phyloP scores from a whole-genome alignment of 2,329 filamentous ascomycete species.

The Claviceps sorghi region DNA sequence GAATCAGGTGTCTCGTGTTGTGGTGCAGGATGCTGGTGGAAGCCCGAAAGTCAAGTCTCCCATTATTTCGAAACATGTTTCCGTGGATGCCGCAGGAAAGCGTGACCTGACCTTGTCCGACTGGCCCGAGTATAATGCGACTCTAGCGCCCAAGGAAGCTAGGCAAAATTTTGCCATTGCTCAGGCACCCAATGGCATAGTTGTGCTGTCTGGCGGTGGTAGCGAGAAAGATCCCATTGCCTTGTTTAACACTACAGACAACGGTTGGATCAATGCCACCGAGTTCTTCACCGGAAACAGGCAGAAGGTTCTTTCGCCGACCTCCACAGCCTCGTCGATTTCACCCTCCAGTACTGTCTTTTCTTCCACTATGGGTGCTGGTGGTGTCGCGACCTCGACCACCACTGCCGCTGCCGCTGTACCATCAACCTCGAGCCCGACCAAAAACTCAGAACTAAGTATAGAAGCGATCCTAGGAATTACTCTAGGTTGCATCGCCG shows the following conservation, averaged over 20 bases:
- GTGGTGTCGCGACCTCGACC: constrained; percentile 9
- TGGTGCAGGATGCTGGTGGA: constrained; percentile 49
- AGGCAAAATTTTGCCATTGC: constrained; percentile 61
- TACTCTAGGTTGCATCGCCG: constrained; percentile 68
- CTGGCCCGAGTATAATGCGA: constrained; percentile 70
- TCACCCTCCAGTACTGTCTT: constrained; percentile 12
- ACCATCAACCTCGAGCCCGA: neutral
- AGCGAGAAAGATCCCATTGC: constrained; percentile 50
- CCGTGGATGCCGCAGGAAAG: constrained; percentile 16
- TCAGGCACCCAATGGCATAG: constrained; percentile 46
- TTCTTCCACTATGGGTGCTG: constrained; percentile 5
- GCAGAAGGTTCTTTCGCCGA: constrained; percentile 22
- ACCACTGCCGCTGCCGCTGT: constrained; percentile 8
- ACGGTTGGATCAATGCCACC: constrained; percentile 64
- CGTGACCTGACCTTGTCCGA: constrained; percentile 40
- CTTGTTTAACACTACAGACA: constrained; percentile 62
- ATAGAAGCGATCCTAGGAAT: constrained; percentile 57
- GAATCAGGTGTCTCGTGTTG: constrained; percentile 56
- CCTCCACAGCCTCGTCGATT: constrained; percentile 16
- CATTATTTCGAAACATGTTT: constrained; percentile 21
- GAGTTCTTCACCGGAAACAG: constrained; percentile 40
- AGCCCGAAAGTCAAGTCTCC: constrained; percentile 32
- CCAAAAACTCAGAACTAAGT: constrained; percentile 16
- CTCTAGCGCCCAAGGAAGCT: constrained; percentile 47
- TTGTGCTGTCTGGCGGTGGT: constrained; percentile 63